These are phyloP conservation scores for Gossypium gossypioides DNA, from an alignment of 441 rosid species.

Conservation along the genomic window DNA sequence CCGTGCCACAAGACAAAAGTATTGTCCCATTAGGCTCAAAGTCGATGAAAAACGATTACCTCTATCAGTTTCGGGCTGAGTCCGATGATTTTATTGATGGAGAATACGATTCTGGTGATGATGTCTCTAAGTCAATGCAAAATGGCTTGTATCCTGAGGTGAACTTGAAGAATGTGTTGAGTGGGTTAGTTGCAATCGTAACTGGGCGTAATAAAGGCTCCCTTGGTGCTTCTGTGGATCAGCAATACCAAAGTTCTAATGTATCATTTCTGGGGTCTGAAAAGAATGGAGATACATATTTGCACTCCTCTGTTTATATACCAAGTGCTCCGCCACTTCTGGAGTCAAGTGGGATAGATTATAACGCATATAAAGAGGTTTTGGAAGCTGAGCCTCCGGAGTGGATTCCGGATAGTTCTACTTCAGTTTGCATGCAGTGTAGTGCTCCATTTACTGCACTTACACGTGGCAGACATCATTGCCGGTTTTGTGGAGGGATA, in stretches of 20 bases:
- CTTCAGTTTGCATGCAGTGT: constrained; percentile 73
- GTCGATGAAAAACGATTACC: constrained; percentile 24
- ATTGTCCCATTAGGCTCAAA: constrained; percentile 20
- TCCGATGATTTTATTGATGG: constrained; percentile 45
- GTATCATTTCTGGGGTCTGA: constrained; percentile 66
- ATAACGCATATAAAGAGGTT: constrained; percentile 46
- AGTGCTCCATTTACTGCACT: constrained; percentile 64
- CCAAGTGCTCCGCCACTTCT: constrained; percentile 95
- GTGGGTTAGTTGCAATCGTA: constrained; percentile 66
- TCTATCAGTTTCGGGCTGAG: constrained; percentile 34
- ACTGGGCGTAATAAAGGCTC: constrained; percentile 53
- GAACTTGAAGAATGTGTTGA: constrained; percentile 69
- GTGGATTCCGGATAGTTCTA: constrained; percentile 87
- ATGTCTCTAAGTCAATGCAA: constrained; percentile 15
- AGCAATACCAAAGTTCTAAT: constrained; percentile 47
- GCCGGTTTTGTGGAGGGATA: constrained; percentile 88
- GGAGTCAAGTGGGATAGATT: constrained; percentile 47
- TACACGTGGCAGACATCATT: constrained; percentile 91
- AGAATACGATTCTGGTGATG: constrained; percentile 48
- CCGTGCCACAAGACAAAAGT: constrained; percentile 20
- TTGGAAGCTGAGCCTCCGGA: constrained; percentile 88
- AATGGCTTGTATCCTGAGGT: constrained; percentile 46
- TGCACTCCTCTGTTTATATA: constrained; percentile 82
- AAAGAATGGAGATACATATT: constrained; percentile 62
- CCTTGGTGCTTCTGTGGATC: constrained; percentile 14